Evolutionary conservation across 202 grass and related monocot species (phyloP).

Genomic region (Setaria italica): DNA sequence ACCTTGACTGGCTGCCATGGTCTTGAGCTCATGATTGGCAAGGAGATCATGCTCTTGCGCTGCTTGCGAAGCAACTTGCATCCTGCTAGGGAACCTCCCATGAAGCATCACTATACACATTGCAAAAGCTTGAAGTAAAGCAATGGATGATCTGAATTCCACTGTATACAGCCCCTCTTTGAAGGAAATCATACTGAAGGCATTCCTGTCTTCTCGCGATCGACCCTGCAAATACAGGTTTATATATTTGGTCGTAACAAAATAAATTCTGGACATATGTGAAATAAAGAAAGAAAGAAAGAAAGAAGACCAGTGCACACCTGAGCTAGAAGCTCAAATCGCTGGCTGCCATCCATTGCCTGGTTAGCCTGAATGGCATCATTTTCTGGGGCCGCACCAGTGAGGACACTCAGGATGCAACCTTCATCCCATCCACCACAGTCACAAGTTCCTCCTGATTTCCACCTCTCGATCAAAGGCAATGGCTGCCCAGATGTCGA

Average conservation of each 20-base stretch:
- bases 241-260: background rate
- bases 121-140: conserved; percentile 82
- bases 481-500: conserved; percentile 65
- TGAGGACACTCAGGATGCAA: conserved; percentile 72
- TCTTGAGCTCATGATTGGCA: conserved; percentile 52
- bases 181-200: conserved; percentile 85
- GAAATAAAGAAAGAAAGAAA: conserved; percentile 33
- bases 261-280: conserved; percentile 4
- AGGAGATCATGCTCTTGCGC: conserved; percentile 47
- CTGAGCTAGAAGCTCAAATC: conserved; percentile 79
- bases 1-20: conserved; percentile 36
- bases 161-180: conserved; percentile 94
- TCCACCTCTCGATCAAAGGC: conserved; percentile 93
- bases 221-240: conserved; percentile 64
- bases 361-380: conserved; percentile 42
- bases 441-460: conserved; percentile 78
- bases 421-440: conserved; percentile 99
- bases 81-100: conserved; percentile 52
- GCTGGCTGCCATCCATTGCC: conserved; percentile 54
- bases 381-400: conserved; percentile 40
- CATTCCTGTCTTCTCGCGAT: conserved; percentile 52
- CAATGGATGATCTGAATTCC: conserved; percentile 79
- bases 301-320: conserved; percentile 44
- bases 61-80: conserved; percentile 42
- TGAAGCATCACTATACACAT: conserved; percentile 93